Conservation (phyloP, 176 grass and related monocot species). For the Alloteropsis semialata region DNA sequence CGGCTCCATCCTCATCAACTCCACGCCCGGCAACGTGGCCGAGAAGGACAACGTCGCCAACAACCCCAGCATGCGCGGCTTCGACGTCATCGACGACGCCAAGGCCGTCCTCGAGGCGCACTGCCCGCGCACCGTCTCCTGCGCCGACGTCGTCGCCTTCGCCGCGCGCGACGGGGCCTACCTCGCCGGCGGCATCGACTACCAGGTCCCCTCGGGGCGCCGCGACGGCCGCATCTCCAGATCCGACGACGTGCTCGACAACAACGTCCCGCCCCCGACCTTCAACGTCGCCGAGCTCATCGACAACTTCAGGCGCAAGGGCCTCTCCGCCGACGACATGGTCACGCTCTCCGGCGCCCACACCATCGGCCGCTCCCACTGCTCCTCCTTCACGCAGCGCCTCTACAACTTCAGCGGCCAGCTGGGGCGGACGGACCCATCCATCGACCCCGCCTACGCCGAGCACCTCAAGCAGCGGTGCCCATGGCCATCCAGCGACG, state of each 20-base stretch:
- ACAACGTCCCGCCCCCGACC: slow-evolving; percentile 35
- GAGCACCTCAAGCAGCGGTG: slow-evolving; percentile 11
- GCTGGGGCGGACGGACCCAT: not conserved
- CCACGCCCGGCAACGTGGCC: slow-evolving; percentile 3
- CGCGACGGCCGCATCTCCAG: slow-evolving; percentile 54
- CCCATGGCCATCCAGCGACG: slow-evolving; percentile 14
- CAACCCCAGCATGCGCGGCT: slow-evolving; percentile 53
- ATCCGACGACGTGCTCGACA: slow-evolving; percentile 7
- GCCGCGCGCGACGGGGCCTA: slow-evolving; percentile 36
- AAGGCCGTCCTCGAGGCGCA: slow-evolving; percentile 35
- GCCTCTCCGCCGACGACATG: slow-evolving; percentile 18
- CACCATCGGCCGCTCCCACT: slow-evolving; percentile 33
- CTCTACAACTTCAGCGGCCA: slow-evolving; percentile 8
- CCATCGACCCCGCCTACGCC: slow-evolving; percentile 3
- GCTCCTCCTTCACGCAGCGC: not conserved
- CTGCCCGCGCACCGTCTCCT: slow-evolving; percentile 48
- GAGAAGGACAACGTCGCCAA: slow-evolving; percentile 41
- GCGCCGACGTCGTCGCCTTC: slow-evolving; percentile 54
- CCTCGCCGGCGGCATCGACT: slow-evolving; percentile 36
- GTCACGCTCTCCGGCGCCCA: slow-evolving; percentile 46
- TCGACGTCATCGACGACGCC: slow-evolving; percentile 49
- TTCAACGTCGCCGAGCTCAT: not conserved
- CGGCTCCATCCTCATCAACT: slow-evolving; percentile 45
- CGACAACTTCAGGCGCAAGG: slow-evolving; percentile 15
- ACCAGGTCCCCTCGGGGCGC: slow-evolving; percentile 31